Evolutionary conservation across 345 rosid genomes (phyloP), one percentile per base, ranked within the genome.

Genomic region (Camelina sativa): DNA sequence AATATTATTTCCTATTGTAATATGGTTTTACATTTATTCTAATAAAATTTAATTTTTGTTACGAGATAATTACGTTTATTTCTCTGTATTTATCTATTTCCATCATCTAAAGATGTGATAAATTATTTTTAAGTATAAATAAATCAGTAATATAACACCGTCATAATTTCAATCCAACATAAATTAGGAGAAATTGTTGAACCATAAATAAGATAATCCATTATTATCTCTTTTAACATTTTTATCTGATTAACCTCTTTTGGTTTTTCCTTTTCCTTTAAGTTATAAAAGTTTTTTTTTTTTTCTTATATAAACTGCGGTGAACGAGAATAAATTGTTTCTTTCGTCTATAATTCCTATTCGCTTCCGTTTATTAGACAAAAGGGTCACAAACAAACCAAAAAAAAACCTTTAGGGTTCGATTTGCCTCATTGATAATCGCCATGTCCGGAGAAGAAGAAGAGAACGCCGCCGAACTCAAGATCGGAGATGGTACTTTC

Each of bases 381-480:
- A n/a, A 38, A 35, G n/a, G n/a, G n/a, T n/a, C 54, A 17, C 32
- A 46, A 62, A 12, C 6, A 13, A 56, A 4, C 0, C 28, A 5
- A 2, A 13, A 17, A 8, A 8, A 4, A 50, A n/a, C 15, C 15
- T 38, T 64, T 62, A 75, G 62, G 65, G 38, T 28, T 66, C 55
- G 64, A 70, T 47, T 2, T 55, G 4, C 48, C 22, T 70, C 48
- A 38, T 56, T 54, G 6, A 12, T 48, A 19, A 10, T 65, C 69
- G 76, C 59, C 5, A 92, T 95, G 99, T 90, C 97, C 4, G 93
- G 91, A 37, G 97, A 91, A 85, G 99, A 92, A 81, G 97, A 95
- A 85, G 99, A 95, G 70, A 95, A 95, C 67, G 97, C 99, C 30
- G 88, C 99, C 5, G 97, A 95, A 82, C 99, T 95, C 86, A 95